Base-by-base conservation (phyloP, 1,139 yeast genomes). In the Geotrichum klebahnii region DNA sequence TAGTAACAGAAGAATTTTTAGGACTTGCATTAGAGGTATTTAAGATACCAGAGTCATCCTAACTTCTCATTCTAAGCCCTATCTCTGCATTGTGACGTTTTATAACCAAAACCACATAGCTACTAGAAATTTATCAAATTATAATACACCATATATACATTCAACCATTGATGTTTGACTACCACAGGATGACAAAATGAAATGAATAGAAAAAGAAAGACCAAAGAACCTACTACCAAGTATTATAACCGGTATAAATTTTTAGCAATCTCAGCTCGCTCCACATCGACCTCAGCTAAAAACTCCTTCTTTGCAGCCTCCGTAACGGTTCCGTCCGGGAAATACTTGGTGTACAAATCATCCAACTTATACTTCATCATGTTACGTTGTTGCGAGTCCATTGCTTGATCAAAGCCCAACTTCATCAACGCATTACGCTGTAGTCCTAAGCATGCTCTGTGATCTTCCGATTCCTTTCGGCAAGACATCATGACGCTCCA, bases 351-450 rank as follows among this genome's bases (percentile, higher is more conserved):
- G 52, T 65, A 65, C 35, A 71, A 46, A 43, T 67, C 70, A 51
- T 71, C 74, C 9, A 71, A 67, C 16, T 48, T 52, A 31, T 57
- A 61, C 38, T 65, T 61, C 20, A 72, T 64, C 4, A 58, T 50
- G 12, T 53, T 54, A 28, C 63, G 55, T 43, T 64, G 66, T 0
- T 55, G 55, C 6, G 57, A 56, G 20, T 57, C 59, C 23, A 54
- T 41, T 1, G 70, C 67, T 17, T 58, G 44, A 14, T 59, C 56
- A 48, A 61, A 65, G 1, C 72, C 71, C 20, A 72, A 58, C 44
- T 63, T 61, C 0, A 53, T 44, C 39, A 72, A 56, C 9, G 73
- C 64, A 4, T 57, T 55, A 24, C 61, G 59, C 56, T 72, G 76
- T 33, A 68, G 54, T 14, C 60, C 65, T n/a, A 67, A 44, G 50